Percentiles rank a stretch among this genome's conserved stretches.
Conservation (phyloP, 1,284 basidiomycete species). For the Ganoderma boninense region DNA sequence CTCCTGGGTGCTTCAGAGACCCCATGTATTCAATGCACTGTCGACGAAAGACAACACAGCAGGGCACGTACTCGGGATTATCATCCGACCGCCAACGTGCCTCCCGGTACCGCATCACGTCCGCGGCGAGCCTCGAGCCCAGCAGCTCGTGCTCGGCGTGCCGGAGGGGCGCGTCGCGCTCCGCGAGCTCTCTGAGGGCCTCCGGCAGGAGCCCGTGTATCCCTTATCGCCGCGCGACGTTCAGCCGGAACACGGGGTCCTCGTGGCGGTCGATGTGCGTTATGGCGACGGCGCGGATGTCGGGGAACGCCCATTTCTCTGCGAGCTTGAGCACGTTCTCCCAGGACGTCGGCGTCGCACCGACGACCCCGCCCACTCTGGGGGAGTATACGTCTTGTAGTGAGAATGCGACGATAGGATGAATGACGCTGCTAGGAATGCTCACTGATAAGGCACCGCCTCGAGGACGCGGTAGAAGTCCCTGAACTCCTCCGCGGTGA, state of each 20-base stretch:
- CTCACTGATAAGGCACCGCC: conserved; percentile 1
- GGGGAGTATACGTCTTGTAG: neutral
- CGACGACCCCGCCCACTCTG: neutral
- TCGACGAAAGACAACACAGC: neutral
- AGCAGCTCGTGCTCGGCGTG: neutral
- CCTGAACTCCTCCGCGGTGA: neutral
- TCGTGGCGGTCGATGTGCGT: neutral
- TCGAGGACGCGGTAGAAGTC: conserved; percentile 7
- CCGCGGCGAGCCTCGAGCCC: neutral
- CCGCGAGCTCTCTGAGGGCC: neutral
- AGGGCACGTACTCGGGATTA: neutral
- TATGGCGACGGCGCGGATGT: neutral
- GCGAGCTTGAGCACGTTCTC: neutral
- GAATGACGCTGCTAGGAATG: neutral
- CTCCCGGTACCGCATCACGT: neutral
- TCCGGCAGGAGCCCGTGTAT: neutral
- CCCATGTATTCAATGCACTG: neutral
- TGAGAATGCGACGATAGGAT: neutral
- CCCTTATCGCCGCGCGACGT: neutral
- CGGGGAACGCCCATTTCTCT: neutral
- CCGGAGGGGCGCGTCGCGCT: neutral
- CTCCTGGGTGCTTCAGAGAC: neutral
- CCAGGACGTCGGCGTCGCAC: neutral
- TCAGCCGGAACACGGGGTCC: neutral
- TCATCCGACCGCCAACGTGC: neutral